phyloP scores from a whole-genome alignment of 2,329 filamentous ascomycete species.

The Xylariomycetidae sp. region DNA sequence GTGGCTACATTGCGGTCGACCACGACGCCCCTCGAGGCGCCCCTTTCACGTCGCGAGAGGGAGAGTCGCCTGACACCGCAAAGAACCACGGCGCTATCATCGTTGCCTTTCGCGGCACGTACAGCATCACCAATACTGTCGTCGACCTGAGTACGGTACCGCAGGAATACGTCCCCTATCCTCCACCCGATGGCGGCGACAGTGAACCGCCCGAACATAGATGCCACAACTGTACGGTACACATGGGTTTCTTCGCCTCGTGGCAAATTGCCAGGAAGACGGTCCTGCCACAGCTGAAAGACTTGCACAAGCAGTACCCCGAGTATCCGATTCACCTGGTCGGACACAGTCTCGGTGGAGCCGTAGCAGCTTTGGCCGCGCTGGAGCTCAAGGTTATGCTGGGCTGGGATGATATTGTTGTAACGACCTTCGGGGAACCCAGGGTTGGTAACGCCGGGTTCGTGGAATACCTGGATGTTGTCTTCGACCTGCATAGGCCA shows the following conservation, averaged over 20 bases:
- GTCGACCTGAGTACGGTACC: conserved; percentile 84
- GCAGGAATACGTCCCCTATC: conserved; percentile 87
- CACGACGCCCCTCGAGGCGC: conserved; percentile 40
- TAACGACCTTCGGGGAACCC: conserved; percentile 94
- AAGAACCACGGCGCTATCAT: conserved; percentile 58
- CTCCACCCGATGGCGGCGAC: conserved; percentile 43
- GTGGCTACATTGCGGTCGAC: conserved; percentile 89
- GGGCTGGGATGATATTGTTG: conserved; percentile 66
- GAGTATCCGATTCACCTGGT: conserved; percentile 71
- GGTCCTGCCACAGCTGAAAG: conserved; percentile 62
- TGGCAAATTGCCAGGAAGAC: conserved; percentile 70
- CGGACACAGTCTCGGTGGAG: conserved; percentile 88
- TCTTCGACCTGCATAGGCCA: conserved; percentile 39
- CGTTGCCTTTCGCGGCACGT: conserved; percentile 88
- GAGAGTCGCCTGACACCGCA: conserved; percentile 5
- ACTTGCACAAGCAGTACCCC: conserved; percentile 55
- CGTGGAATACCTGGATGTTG: conserved; percentile 46
- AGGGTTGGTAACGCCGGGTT: conserved; percentile 54
- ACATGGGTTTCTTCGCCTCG: conserved; percentile 80
- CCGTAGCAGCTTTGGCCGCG: conserved; percentile 80
- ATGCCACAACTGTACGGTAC: conserved; percentile 86
- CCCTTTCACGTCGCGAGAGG: conserved; percentile 1
- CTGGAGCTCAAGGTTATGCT: conserved; percentile 68
- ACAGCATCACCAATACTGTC: conserved; percentile 87
- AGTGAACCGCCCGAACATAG: conserved; percentile 37